Evolutionary conservation across 2,329 filamentous ascomycete genomes (phyloP).

Genomic region (Botrytis fragariae): DNA sequence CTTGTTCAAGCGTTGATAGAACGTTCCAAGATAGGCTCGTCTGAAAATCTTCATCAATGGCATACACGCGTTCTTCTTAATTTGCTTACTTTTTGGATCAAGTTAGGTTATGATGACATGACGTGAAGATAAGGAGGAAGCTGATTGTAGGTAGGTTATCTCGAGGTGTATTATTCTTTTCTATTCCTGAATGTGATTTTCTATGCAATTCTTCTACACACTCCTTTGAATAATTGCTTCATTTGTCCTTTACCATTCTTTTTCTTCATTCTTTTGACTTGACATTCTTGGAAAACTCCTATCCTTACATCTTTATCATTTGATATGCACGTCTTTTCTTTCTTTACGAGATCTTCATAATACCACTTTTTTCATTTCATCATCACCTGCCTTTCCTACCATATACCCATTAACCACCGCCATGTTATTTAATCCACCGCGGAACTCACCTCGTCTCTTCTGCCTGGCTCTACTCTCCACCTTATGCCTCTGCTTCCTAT

Average conservation of each 20-base stretch:
- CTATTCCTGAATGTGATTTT: background rate
- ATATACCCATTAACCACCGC: background rate
- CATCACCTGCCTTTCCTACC: background rate
- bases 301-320: background rate
- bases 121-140: background rate
- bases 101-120: background rate
- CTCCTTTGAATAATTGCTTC: background rate
- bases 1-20: background rate
- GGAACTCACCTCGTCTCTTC: slow-evolving; percentile 9
- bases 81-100: background rate
- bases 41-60: background rate
- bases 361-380: background rate
- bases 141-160: background rate
- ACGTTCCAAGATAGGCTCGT: background rate
- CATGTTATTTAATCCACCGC: slow-evolving; percentile 9
- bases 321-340: background rate
- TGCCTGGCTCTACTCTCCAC: background rate
- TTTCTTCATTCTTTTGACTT: background rate
- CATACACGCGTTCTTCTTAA: background rate
- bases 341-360: background rate
- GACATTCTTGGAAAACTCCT: background rate
- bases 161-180: background rate
- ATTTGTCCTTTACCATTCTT: background rate
- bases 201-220: background rate
- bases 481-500: slow-evolving; percentile 8